Conservation (phyloP, 208 protist species). For the Entamoeba histolytica region DNA sequence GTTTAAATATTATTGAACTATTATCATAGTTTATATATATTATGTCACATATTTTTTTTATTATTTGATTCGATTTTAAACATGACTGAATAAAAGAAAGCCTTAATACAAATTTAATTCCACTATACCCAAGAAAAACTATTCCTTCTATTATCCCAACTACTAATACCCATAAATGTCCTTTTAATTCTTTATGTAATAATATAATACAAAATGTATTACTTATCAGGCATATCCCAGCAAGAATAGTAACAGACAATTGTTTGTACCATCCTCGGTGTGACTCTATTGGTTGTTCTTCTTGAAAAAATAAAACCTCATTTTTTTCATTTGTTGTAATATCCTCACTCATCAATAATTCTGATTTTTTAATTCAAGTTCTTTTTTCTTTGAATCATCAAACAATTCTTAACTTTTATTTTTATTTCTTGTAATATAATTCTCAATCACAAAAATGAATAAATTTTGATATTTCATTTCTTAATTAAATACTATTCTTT, state of each 20-base stretch:
- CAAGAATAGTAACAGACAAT: not conserved
- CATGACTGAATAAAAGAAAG: not conserved
- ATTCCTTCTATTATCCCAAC: not conserved
- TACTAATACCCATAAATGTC: not conserved
- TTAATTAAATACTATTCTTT: too few relatives aligned
- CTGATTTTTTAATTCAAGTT: too few relatives aligned
- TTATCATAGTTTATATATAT: not conserved
- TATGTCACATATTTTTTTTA: not conserved
- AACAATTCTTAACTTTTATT: too few relatives aligned
- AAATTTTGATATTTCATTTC: too few relatives aligned
- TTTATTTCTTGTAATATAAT: too few relatives aligned
- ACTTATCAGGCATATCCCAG: not conserved
- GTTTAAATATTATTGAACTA: not conserved
- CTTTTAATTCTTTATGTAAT: not conserved
- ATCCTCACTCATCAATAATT: too few relatives aligned
- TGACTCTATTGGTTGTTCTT: not conserved
- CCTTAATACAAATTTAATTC: not conserved
- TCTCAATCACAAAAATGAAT: too few relatives aligned
- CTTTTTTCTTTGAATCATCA: too few relatives aligned
- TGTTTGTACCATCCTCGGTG: not conserved
- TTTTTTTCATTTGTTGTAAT: too few relatives aligned
- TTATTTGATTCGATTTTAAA: not conserved
- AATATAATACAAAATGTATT: not conserved
- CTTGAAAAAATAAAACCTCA: too few relatives aligned
- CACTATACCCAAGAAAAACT: not conserved